Base-by-base conservation (phyloP, 257 asterid species). In the Fraxinus cuspidata region DNA sequence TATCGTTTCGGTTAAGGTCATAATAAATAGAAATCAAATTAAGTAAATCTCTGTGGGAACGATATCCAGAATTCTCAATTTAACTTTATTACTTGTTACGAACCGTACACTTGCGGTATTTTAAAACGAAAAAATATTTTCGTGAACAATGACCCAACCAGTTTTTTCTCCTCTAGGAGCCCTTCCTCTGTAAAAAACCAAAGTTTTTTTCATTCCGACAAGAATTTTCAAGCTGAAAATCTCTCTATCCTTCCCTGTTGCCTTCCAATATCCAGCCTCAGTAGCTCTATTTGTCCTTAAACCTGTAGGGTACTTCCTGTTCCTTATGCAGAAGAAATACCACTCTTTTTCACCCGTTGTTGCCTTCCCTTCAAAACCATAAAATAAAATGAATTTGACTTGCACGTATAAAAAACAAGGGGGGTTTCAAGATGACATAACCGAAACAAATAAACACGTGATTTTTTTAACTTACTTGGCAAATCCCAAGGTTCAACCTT, bases 121-220 rank as follows among this genome's bases (percentile, higher is more conserved):
- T n/a, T n/a, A n/a, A n/a, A n/a, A n/a, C n/a, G n/a, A n/a, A n/a
- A n/a, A n/a, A n/a, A n/a, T n/a, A n/a, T n/a, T n/a, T n/a, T n/a
- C n/a, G n/a, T n/a, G n/a, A n/a, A n/a, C n/a, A n/a, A 27, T 27
- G 28, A 27, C 28, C 28, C 28, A 27, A 27, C 28, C 28, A 27
- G 28, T 27, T 27, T 27, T 27, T 79, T 83, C 87, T 0, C 97
- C 97, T 78, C 78, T 88, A 0, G 97, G 97, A 58, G 97, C 95
- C 63, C 97, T 85, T 18, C 97, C 97, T 60, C 81, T 77, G 72
- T 91, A 91, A 66, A 91, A 91, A 71, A 91, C 97, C 82, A 91
- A 71, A 15, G 97, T 91, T 44, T 91, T 91, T 86, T 88, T 91
- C 97, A 89, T 91, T 21, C 97, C 97, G 29, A 91, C 90, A n/a